Conservation (phyloP, 2,329 filamentous ascomycete species). For the Rachicladosporium sp. region DNA sequence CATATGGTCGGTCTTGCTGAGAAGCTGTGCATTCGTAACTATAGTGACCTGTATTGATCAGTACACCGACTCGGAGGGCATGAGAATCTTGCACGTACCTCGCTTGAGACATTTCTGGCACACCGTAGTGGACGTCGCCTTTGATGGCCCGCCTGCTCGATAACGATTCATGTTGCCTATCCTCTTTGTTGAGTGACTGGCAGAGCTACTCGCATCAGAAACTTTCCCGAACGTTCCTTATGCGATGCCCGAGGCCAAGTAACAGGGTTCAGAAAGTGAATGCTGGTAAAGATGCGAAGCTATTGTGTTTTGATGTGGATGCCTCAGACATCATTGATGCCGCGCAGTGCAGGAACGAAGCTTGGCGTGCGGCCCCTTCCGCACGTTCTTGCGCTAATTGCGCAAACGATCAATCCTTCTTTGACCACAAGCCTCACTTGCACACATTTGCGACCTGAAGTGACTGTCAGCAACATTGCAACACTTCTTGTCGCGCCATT, state of each 20-base stretch:
- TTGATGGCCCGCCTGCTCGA: constrained; percentile 34
- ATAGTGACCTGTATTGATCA: constrained; percentile 56
- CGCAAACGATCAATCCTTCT: neutral
- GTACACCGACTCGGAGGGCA: no score
- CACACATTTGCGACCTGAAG: constrained; percentile 4
- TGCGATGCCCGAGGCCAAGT: neutral
- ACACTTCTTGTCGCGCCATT: neutral
- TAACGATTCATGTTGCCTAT: constrained; percentile 20
- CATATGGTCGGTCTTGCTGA: constrained; percentile 79
- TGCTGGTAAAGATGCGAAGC: no score
- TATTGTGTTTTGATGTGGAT: no score
- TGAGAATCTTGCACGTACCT: constrained; percentile 29
- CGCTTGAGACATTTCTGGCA: constrained; percentile 93
- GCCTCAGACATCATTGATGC: no score
- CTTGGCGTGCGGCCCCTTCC: neutral
- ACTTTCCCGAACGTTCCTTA: neutral
- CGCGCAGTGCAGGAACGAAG: neutral
- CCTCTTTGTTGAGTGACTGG: no score
- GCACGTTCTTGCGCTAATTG: neutral
- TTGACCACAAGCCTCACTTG: neutral
- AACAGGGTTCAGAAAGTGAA: neutral
- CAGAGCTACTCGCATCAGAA: neutral
- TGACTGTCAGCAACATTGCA: constrained; percentile 1
- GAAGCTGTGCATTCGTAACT: constrained; percentile 88
- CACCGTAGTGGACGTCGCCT: constrained; percentile 62